These are phyloP conservation scores for Colletotrichum sp. DNA, from an alignment of 2,329 filamentous ascomycete species.

Conservation along the genomic window DNA sequence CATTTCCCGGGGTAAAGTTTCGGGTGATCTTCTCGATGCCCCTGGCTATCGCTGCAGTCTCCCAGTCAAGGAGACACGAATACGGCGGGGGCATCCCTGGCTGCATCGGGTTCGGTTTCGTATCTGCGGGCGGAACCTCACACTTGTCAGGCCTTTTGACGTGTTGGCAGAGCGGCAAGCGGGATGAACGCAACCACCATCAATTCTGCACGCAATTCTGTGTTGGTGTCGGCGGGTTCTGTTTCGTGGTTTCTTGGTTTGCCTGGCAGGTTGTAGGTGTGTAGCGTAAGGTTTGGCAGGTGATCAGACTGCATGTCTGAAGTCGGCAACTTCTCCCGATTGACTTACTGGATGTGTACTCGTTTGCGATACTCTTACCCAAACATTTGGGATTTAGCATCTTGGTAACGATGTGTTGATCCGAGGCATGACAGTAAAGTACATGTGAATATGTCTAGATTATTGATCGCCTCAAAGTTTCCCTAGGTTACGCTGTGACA, in stretches of 20 bases:
- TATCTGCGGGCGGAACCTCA: not conserved
- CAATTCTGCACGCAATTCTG: not conserved
- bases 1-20: not conserved
- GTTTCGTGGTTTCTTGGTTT: not conserved
- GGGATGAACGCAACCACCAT: not conserved
- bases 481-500: accelerated
- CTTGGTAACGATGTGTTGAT: not conserved
- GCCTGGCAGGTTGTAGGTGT: not conserved
- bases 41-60: not conserved
- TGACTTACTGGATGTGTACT: not conserved
- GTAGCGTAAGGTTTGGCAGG: accelerated
- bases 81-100: not conserved
- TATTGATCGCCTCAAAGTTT: not conserved
- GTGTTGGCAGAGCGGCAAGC: not conserved
- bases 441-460: not conserved
- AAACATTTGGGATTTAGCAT: not conserved
- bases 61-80: not conserved
- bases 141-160: not conserved
- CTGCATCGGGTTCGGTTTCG: not conserved
- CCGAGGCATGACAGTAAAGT: not conserved
- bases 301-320: not conserved
- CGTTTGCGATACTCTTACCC: not conserved
- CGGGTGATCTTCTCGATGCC: not conserved
- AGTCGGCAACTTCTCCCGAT: not conserved
- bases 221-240: not conserved